These are phyloP conservation scores for Trypanosoma brucei DNA, from an alignment of 208 protist species.

Conservation along the genomic window DNA sequence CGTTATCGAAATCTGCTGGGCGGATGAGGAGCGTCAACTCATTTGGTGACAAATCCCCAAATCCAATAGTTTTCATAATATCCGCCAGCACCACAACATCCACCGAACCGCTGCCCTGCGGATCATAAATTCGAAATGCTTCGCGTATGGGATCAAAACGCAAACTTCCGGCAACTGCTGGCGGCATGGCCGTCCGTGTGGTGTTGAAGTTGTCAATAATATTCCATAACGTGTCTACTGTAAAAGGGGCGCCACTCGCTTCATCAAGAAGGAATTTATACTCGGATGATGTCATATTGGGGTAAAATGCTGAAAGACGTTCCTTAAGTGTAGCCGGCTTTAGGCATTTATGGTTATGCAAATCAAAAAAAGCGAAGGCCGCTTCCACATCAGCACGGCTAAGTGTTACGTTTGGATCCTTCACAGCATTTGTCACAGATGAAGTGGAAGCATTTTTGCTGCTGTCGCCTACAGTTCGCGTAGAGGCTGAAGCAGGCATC, in stretches of 20 bases:
- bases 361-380: slow-evolving; percentile 92
- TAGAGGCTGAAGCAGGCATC: too few relatives aligned
- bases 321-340: slow-evolving; percentile 84
- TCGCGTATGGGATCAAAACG: slow-evolving; percentile 78
- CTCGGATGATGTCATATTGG: slow-evolving; percentile 88
- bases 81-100: slow-evolving; percentile 67
- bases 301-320: slow-evolving; percentile 90
- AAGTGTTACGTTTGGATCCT: slow-evolving; percentile 18
- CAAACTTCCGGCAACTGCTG: slow-evolving; percentile 8
- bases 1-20: slow-evolving; percentile 91
- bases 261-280: slow-evolving; percentile 92
- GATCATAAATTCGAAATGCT: slow-evolving; percentile 91
- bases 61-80: slow-evolving; percentile 88
- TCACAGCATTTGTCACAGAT: slow-evolving; percentile 2
- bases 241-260: slow-evolving; percentile 44
- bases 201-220: slow-evolving; percentile 81
- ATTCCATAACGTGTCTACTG: slow-evolving; percentile 78
- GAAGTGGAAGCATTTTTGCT: background rate
- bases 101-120: slow-evolving; percentile 67
- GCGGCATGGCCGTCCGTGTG: slow-evolving; percentile 22
- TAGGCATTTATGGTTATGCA: slow-evolving; percentile 67
- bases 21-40: slow-evolving; percentile 84
- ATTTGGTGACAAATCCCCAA: slow-evolving; percentile 76
- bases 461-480: background rate
- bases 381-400: slow-evolving; percentile 81